Evolutionary conservation across 2,329 filamentous ascomycete genomes (phyloP).

Genomic region (Pezicula neosporulosa): DNA sequence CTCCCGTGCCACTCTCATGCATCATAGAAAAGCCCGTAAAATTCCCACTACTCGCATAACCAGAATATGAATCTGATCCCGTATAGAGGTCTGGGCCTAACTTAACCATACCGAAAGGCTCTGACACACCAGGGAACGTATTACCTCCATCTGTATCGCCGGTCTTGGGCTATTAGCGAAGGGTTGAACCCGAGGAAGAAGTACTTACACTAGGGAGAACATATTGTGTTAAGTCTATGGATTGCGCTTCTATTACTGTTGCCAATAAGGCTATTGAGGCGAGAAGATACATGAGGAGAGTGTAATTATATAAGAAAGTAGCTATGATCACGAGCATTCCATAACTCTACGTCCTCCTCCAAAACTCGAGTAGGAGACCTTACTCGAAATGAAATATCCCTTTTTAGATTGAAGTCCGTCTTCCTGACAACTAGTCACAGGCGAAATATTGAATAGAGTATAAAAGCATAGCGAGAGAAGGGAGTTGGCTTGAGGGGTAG

Average conservation of each 20-base stretch:
- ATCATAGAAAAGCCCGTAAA: conserved; percentile 61
- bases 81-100: conserved; percentile 33
- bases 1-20: conserved; percentile 62
- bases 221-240: conserved; percentile 16
- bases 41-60: conserved; percentile 44
- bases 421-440: no score
- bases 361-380: no score
- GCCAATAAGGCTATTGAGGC: background rate
- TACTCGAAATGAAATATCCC: no score
- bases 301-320: background rate
- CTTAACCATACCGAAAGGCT: conserved; percentile 14
- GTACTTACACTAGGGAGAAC: conserved; percentile 13
- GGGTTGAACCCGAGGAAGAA: background rate
- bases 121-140: conserved; percentile 10
- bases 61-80: conserved; percentile 47
- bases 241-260: conserved; percentile 1
- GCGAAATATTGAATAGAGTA: no score
- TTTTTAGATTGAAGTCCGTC: no score
- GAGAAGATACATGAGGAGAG: conserved; percentile 2
- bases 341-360: no score
- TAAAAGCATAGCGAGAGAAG: no score
- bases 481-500: no score
- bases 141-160: conserved; percentile 14
- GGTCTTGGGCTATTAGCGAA: conserved; percentile 5
- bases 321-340: no score